Evolutionary conservation across 2,329 filamentous ascomycete genomes (phyloP).

Genomic region (Grosmannia huntii): DNA sequence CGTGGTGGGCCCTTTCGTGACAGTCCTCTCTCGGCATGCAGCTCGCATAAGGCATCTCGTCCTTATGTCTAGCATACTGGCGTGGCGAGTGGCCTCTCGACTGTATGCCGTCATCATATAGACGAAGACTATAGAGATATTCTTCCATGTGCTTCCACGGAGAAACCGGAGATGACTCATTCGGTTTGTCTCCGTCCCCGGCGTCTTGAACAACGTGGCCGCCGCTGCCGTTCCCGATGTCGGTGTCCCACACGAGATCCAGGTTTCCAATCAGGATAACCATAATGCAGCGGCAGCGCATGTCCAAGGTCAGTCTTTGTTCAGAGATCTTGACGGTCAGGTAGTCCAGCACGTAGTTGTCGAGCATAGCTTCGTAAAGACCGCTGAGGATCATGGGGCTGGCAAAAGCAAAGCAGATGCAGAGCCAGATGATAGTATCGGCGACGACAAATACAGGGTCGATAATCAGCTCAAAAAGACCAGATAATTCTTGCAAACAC

Average conservation of each 20-base stretch:
- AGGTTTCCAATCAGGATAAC: slow-evolving; percentile 18
- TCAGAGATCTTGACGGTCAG: slow-evolving; percentile 12
- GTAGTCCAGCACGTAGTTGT: slow-evolving; percentile 15
- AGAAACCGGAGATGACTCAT: slow-evolving; percentile 7
- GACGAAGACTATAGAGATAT: slow-evolving; percentile 12
- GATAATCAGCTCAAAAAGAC: slow-evolving; percentile 7
- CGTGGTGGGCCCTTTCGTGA: slow-evolving; percentile 4
- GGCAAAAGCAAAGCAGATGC: slow-evolving; percentile 16
- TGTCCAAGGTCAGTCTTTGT: slow-evolving; percentile 13
- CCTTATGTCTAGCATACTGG: slow-evolving; percentile 4
- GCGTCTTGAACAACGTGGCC: background rate
- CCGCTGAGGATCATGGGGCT: slow-evolving; percentile 20
- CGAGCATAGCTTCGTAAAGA: slow-evolving; percentile 18
- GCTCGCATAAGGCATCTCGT: no score
- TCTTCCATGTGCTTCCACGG: slow-evolving; percentile 17
- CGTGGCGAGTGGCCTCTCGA: slow-evolving; percentile 10
- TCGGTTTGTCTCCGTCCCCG: background rate
- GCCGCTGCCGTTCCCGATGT: slow-evolving; percentile 1
- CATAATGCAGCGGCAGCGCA: slow-evolving; percentile 15
- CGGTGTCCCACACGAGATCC: slow-evolving; percentile 14
- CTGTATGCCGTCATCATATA: slow-evolving; percentile 11
- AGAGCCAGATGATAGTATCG: slow-evolving; percentile 18
- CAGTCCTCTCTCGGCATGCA: no score
- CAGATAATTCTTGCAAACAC: slow-evolving; percentile 9
- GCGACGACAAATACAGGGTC: slow-evolving; percentile 12